Evolutionary conservation across 164 flowering plant genomes (phyloP), one percentile per base, ranked within the genome.

Genomic region (Magnolia sinica): DNA sequence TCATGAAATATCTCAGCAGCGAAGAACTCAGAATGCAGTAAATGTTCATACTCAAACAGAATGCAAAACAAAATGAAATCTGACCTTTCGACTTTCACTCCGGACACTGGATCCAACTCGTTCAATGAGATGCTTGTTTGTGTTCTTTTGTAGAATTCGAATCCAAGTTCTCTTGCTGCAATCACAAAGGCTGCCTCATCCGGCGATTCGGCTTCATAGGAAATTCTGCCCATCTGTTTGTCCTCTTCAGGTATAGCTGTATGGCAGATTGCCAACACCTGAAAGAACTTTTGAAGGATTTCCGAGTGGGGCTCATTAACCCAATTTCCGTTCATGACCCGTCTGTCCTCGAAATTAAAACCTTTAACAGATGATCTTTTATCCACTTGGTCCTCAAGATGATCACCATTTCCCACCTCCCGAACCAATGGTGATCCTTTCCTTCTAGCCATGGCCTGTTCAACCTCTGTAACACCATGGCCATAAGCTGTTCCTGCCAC

Each of bases 121-220:
- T 76, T 79, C 68, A 92, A n/a, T 23, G 91, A 83, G 72, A 95
- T 86, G 76, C 82, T 89, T 67, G 91, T 90, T 75, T 93, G 98
- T 5, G 98, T 90, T 74, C 98, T 87, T 74, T 80, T 82, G 77
- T 74, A 89, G 82, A 95, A 93, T 66, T 90, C 93, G 80, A 93
- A 95, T 7, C 98, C 98, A 73, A 95, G 79, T 77, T 95, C 96
- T 83, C 92, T 87, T 50, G 98, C 98, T 45, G 98, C 98, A 84
- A 93, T 85, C 64, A 95, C 98, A 85, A 95, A 95, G 50, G 98
- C 97, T 20, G 98, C 94, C 84, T 95, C 98, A 83, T 95, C 98
- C 23, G 98, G 98, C 64, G 98, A 95, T 75, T 95, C 98, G 76
- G 98, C 98, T 81, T 95, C 98, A 84, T 95, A 95, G 0, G 90